phyloP scores from a whole-genome alignment of 1,284 basidiomycete species.

The Agroathelia rolfsii region DNA sequence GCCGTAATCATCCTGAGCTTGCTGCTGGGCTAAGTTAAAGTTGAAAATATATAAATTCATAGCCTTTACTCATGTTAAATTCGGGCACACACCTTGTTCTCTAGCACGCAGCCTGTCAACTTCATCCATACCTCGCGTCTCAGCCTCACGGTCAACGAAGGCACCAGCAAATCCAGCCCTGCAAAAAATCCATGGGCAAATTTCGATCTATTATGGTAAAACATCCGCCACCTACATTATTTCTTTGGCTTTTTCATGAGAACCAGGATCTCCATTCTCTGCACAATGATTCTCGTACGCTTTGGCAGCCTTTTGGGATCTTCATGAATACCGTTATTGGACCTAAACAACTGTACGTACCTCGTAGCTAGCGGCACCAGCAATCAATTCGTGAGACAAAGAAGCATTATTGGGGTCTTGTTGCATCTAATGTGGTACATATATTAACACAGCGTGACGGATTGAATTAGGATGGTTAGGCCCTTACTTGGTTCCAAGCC shows the following conservation, averaged over 20 bases:
- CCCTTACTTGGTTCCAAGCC: conserved; percentile 36
- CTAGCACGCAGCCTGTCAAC: conserved; percentile 26
- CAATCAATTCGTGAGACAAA: conserved; percentile 58
- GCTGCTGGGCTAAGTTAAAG: too few relatives aligned
- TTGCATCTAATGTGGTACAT: too few relatives aligned
- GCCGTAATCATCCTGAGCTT: too few relatives aligned
- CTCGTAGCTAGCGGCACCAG: conserved; percentile 46
- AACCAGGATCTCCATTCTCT: conserved; percentile 32
- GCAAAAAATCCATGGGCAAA: conserved; percentile 6
- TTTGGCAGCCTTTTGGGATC: conserved; percentile 35
- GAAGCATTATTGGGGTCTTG: conserved; percentile 44
- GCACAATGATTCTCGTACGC: conserved; percentile 42
- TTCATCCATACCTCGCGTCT: conserved; percentile 39
- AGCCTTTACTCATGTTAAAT: too few relatives aligned
- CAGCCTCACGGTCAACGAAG: conserved; percentile 34
- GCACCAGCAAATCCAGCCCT: conserved; percentile 38
- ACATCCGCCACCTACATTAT: conserved; percentile 21
- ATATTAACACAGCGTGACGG: too few relatives aligned
- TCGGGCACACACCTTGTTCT: too few relatives aligned
- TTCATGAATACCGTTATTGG: background rate
- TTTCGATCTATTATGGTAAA: background rate
- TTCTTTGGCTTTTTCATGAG: conserved; percentile 36
- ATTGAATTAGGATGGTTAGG: too few relatives aligned
- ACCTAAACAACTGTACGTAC: conserved; percentile 13
- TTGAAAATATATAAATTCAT: too few relatives aligned